Conservation (phyloP, 2,329 filamentous ascomycete species). For the Elsinoe arachidis region DNA sequence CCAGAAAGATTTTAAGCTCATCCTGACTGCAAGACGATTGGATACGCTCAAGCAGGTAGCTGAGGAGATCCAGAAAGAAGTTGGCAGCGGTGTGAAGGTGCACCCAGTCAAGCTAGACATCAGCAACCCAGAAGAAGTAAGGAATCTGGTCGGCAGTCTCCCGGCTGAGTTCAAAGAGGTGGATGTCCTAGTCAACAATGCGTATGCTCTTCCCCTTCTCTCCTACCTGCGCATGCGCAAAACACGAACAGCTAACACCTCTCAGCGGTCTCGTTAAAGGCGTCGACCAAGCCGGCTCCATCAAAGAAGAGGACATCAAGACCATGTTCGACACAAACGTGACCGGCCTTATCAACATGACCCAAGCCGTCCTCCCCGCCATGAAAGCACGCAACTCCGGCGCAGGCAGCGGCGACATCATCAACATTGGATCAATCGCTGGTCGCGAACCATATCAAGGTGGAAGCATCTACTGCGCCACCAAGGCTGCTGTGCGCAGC, state of each 20-base stretch:
- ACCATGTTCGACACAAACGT: slow-evolving; percentile 92
- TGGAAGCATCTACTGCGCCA: slow-evolving; percentile 86
- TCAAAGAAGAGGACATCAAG: slow-evolving; percentile 71
- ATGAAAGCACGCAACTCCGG: slow-evolving; percentile 58
- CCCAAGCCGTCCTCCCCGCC: slow-evolving; percentile 76
- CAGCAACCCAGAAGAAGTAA: slow-evolving; percentile 66
- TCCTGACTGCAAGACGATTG: slow-evolving; percentile 79
- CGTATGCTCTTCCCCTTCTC: slow-evolving; percentile 47
- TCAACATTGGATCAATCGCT: slow-evolving; percentile 91
- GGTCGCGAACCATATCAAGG: slow-evolving; percentile 77
- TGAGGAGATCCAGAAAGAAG: slow-evolving; percentile 64
- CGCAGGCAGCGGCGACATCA: slow-evolving; percentile 80
- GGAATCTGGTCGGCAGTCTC: slow-evolving; percentile 60
- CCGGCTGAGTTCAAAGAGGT: slow-evolving; percentile 78
- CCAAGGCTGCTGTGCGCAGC: slow-evolving; percentile 76
- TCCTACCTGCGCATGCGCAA: not conserved
- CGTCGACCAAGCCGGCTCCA: slow-evolving; percentile 75
- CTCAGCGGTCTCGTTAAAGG: slow-evolving; percentile 77
- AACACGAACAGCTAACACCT: not conserved
- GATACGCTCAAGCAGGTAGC: slow-evolving; percentile 71
- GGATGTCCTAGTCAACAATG: slow-evolving; percentile 90
- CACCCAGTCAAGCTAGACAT: slow-evolving; percentile 80
- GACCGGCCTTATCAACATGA: slow-evolving; percentile 91
- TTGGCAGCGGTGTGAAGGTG: slow-evolving; percentile 72
- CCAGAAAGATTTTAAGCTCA: slow-evolving; percentile 68